Percentiles rank a stretch among this genome's conserved stretches.
phyloP scores from a whole-genome alignment of 139 green algal species.

The Dunaliella primolecta region DNA sequence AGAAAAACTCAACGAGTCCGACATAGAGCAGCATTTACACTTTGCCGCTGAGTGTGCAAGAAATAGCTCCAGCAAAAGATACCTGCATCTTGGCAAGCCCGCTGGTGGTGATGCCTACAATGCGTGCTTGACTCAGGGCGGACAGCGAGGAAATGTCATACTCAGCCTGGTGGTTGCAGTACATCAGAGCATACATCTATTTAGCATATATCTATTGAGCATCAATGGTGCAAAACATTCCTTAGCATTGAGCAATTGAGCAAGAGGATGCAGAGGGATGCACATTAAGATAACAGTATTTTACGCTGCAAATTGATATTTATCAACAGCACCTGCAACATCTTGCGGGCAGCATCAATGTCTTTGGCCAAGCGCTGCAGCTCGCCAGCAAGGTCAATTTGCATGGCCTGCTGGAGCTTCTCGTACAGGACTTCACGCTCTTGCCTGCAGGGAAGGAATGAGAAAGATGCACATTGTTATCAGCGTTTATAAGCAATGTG shows the following conservation, averaged over 20 bases:
- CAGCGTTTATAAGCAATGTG: too few relatives aligned
- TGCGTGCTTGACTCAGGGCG: conserved; percentile 27
- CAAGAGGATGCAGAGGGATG: too few relatives aligned
- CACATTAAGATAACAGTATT: too few relatives aligned
- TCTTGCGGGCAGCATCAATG: conserved; percentile 9
- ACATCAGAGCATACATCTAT: not conserved
- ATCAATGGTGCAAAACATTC: too few relatives aligned
- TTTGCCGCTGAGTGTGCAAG: too few relatives aligned
- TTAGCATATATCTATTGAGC: too few relatives aligned
- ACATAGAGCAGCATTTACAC: too few relatives aligned
- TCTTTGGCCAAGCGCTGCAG: not conserved
- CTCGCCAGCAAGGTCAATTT: not conserved
- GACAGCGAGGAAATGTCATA: conserved; percentile 31
- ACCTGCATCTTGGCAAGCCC: conserved; percentile 47
- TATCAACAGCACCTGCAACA: conserved; percentile 16
- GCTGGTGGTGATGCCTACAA: conserved; percentile 75
- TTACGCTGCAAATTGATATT: too few relatives aligned
- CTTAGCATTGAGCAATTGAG: too few relatives aligned
- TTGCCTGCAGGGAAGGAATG: conserved; percentile 19
- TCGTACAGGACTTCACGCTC: conserved; percentile 30
- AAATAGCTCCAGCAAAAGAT: conserved; percentile 20
- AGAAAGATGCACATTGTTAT: too few relatives aligned
- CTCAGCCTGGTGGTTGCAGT: conserved; percentile 17
- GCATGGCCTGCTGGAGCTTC: conserved; percentile 7
- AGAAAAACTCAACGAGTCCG: too few relatives aligned